These are phyloP conservation scores for Pythium inflatum DNA, from an alignment of 352 stramenopile species.

Conservation along the genomic window DNA sequence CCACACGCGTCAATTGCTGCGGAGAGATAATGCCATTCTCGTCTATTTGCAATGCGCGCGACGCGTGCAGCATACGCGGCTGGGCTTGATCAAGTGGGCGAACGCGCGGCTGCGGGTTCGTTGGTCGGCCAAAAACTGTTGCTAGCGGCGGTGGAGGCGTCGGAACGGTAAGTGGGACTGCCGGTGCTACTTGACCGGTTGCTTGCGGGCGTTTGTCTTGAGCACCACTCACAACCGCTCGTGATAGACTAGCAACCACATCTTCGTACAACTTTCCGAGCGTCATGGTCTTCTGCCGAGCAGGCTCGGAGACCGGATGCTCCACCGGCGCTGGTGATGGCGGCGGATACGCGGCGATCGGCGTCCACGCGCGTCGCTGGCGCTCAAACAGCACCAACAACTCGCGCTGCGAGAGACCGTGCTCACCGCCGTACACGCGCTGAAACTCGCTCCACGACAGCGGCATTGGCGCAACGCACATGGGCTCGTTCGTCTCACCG, in stretches of 20 bases:
- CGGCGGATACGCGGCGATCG: constrained; percentile 7
- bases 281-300: no score
- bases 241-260: no score
- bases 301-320: no score
- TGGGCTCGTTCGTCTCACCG: background rate
- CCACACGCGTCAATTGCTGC: background rate
- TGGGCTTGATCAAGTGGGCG: background rate
- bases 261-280: no score
- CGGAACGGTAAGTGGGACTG: no score
- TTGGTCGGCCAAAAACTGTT: background rate
- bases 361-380: constrained; percentile 2
- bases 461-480: background rate
- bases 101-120: no score
- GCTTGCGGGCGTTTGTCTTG: no score
- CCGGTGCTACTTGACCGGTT: no score
- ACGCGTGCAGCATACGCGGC: background rate
- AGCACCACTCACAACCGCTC: no score
- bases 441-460: constrained; percentile 14
- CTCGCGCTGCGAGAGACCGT: background rate
- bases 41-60: background rate
- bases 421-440: background rate
- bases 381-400: background rate
- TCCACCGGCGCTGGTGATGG: background rate
- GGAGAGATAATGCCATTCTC: background rate
- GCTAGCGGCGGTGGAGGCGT: no score